Percentiles rank a stretch among this genome's conserved stretches.
Conservation (phyloP, 1,284 basidiomycete genomes). For the Chalciporus sp. region DNA sequence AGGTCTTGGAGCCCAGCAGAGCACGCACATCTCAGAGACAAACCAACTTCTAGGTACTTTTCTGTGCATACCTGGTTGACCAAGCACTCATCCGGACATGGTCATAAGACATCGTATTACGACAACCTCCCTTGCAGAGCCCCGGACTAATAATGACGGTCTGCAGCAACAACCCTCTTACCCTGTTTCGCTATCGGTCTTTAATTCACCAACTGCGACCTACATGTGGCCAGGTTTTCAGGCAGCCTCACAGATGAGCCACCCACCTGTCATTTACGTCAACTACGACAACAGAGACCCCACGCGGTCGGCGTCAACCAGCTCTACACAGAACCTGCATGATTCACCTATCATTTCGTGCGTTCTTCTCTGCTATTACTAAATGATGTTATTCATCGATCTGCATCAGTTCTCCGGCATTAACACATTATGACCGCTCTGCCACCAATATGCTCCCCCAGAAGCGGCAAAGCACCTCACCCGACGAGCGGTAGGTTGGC, state of each 20-base stretch:
- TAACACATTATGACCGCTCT: slow-evolving; percentile 28
- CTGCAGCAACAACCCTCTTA: slow-evolving; percentile 28
- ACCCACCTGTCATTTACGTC: slow-evolving; percentile 42
- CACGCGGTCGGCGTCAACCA: slow-evolving; percentile 37
- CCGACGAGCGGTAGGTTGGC: slow-evolving; percentile 28
- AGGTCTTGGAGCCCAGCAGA: slow-evolving; percentile 34
- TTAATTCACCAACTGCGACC: slow-evolving; percentile 42
- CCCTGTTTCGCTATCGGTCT: slow-evolving; percentile 37
- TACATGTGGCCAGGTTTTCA: slow-evolving; percentile 43
- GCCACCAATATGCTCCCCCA: slow-evolving; percentile 34
- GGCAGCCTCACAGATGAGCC: slow-evolving; percentile 39
- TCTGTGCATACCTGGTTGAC: slow-evolving; percentile 5
- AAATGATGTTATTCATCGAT: slow-evolving; percentile 19
- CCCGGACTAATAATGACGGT: slow-evolving; percentile 26
- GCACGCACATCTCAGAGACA: slow-evolving; percentile 26
- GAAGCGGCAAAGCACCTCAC: slow-evolving; percentile 37
- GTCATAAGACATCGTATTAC: slow-evolving; percentile 25
- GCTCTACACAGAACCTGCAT: slow-evolving; percentile 30
- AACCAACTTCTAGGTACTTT: slow-evolving; percentile 29
- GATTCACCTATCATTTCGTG: slow-evolving; percentile 34
- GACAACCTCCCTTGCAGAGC: slow-evolving; percentile 24
- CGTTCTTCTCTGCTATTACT: slow-evolving; percentile 22
- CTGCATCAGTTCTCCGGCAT: slow-evolving; percentile 31
- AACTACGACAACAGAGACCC: slow-evolving; percentile 36
- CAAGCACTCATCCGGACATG: slow-evolving; percentile 22